These are phyloP conservation scores for Cladorrhinum samala DNA, from an alignment of 495 filamentous ascomycete species.

Conservation along the genomic window DNA sequence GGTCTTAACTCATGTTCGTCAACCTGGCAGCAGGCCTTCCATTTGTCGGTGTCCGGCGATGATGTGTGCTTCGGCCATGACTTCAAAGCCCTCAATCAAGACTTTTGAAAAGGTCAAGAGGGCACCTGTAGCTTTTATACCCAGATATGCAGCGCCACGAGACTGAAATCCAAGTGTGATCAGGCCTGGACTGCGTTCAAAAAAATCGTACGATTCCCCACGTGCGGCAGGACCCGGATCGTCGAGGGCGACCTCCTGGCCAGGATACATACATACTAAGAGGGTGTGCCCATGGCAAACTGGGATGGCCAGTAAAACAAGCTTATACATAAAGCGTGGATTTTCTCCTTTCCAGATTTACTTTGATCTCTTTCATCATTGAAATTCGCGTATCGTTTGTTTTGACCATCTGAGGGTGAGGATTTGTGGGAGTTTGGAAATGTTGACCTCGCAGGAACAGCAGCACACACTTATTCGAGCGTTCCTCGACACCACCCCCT, in stretches of 20 bases:
- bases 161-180: neutral
- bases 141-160: neutral
- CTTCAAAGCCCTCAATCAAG: too few relatives aligned
- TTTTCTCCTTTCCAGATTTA: slow-evolving; percentile 3
- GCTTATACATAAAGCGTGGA: slow-evolving; percentile 4
- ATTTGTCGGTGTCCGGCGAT: too few relatives aligned
- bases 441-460: neutral
- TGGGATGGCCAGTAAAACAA: too few relatives aligned
- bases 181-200: slow-evolving; percentile 11
- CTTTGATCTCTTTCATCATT: neutral
- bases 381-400: neutral
- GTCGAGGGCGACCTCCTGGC: slow-evolving; percentile 11
- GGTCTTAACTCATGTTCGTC: too few relatives aligned
- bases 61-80: too few relatives aligned
- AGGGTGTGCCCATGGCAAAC: slow-evolving; percentile 6
- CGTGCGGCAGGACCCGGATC: slow-evolving; percentile 24
- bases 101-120: too few relatives aligned
- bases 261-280: too few relatives aligned
- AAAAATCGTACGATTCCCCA: slow-evolving; percentile 29
- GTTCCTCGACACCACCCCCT: neutral
- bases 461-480: too few relatives aligned
- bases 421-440: neutral
- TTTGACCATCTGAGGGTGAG: neutral
- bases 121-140: slow-evolving; percentile 3
- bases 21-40: too few relatives aligned